Conservation (phyloP, 2,329 filamentous ascomycete species). For the Penicillium thymicola region DNA sequence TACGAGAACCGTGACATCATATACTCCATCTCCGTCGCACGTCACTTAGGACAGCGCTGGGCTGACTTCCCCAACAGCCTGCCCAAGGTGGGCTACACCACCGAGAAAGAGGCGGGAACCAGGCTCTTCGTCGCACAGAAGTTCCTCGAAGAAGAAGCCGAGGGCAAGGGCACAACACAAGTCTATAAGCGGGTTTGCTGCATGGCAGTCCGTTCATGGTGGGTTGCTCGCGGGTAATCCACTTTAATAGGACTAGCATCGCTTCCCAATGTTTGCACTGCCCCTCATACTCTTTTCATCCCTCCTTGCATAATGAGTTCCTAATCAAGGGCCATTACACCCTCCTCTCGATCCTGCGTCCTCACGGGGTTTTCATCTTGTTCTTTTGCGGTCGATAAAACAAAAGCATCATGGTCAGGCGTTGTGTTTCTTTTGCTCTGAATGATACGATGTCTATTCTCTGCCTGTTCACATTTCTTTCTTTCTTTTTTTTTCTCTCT, state of each 20-base stretch:
- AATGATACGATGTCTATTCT: constrained; percentile 5
- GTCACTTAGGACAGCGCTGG: constrained; percentile 67
- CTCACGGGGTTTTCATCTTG: constrained; percentile 4
- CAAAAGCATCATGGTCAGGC: constrained; percentile 28
- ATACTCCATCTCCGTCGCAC: constrained; percentile 79
- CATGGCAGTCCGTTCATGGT: constrained; percentile 60
- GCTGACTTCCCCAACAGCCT: constrained; percentile 57
- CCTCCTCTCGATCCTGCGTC: constrained; percentile 6
- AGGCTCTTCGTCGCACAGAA: constrained; percentile 67
- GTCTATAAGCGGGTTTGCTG: constrained; percentile 68
- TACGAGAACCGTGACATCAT: constrained; percentile 86
- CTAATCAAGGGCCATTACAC: background rate
- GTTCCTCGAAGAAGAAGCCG: constrained; percentile 65
- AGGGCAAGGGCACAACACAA: constrained; percentile 69
- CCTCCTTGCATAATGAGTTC: constrained; percentile 9
- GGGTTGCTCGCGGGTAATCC: constrained; percentile 38
- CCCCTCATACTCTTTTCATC: constrained; percentile 4
- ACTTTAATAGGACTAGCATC: background rate
- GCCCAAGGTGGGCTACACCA: constrained; percentile 56
- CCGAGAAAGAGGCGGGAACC: constrained; percentile 64
- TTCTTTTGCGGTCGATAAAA: constrained; percentile 14
- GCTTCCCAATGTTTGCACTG: background rate
- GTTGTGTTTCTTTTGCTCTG: constrained; percentile 14
- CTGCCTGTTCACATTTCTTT: background rate
- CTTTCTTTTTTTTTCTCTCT: constrained; percentile 1